Evolutionary conservation across 768 basidiomycete genomes (phyloP).

Genomic region (Hirschioporus abietinus): DNA sequence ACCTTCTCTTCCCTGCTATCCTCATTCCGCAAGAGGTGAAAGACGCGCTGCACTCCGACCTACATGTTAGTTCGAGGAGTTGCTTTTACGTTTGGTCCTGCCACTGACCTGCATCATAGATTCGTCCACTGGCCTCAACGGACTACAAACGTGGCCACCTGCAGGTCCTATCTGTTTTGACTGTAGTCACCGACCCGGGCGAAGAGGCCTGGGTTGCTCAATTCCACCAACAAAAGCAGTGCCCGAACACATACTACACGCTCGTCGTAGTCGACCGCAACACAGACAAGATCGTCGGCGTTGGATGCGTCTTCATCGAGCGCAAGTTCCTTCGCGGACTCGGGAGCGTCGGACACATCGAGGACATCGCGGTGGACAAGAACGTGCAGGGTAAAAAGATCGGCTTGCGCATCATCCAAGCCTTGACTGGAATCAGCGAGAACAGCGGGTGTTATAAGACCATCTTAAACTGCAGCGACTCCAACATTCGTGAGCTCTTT

Average conservation of each 20-base stretch:
- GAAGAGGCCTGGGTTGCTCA: slow-evolving; percentile 64
- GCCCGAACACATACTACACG: slow-evolving; percentile 68
- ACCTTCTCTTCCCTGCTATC: slow-evolving; percentile 71
- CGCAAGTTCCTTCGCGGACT: slow-evolving; percentile 88
- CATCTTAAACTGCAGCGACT: slow-evolving; percentile 89
- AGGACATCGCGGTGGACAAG: slow-evolving; percentile 94
- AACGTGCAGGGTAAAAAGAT: slow-evolving; percentile 88
- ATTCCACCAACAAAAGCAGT: slow-evolving; percentile 53
- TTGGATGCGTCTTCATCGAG: slow-evolving; percentile 84
- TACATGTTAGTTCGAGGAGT: slow-evolving; percentile 49
- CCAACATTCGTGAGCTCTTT: slow-evolving; percentile 79
- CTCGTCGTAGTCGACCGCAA: slow-evolving; percentile 76
- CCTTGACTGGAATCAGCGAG: slow-evolving; percentile 82
- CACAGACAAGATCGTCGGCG: slow-evolving; percentile 75
- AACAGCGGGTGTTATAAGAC: slow-evolving; percentile 87
- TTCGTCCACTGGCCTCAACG: slow-evolving; percentile 83
- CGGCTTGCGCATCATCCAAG: slow-evolving; percentile 81
- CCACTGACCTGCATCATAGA: slow-evolving; percentile 36
- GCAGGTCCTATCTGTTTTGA: slow-evolving; percentile 67
- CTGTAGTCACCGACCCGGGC: slow-evolving; percentile 63
- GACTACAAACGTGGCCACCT: slow-evolving; percentile 85
- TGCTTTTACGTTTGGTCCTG: background rate
- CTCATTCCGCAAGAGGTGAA: slow-evolving; percentile 66
- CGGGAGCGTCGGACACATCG: slow-evolving; percentile 92
- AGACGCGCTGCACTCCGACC: slow-evolving; percentile 51